Evolutionary conservation across 805 yeast genomes (phyloP).

Genomic region (Candida wancherniae): DNA sequence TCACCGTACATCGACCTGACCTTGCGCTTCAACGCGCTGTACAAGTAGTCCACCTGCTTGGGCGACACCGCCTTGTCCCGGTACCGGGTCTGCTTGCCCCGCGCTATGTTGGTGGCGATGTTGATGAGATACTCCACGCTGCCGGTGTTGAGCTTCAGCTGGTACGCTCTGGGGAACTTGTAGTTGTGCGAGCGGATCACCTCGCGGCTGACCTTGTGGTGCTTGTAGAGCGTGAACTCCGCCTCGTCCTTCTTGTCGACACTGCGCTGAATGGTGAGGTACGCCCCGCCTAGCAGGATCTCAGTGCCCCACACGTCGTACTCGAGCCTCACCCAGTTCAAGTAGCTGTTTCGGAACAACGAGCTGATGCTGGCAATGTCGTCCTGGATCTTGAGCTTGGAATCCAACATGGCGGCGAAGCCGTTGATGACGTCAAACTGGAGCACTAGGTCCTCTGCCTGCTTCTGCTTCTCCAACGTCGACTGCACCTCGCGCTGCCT

Average conservation of each 20-base stretch:
- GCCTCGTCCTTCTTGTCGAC: constrained; percentile 1
- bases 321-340: constrained; percentile 30
- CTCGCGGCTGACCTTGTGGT: constrained; percentile 11
- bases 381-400: constrained; percentile 7
- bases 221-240: constrained; percentile 4
- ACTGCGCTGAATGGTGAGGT: constrained; percentile 8
- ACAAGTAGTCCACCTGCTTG: constrained; percentile 12
- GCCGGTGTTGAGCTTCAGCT: constrained; percentile 4
- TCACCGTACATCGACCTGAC: constrained; percentile 5
- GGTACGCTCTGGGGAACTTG: constrained; percentile 16
- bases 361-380: constrained; percentile 10
- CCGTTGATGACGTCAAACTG: constrained; percentile 37
- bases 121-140: constrained; percentile 8
- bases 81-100: background rate
- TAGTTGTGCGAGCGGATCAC: constrained; percentile 18
- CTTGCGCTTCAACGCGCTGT: constrained; percentile 1
- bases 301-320: constrained; percentile 30
- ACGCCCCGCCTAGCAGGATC: constrained; percentile 3
- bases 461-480: constrained; percentile 8
- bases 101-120: constrained; percentile 1
- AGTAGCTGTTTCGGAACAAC: constrained; percentile 11
- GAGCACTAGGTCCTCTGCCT: constrained; percentile 17
- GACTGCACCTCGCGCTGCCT: constrained; percentile 10
- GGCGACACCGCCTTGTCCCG: constrained; percentile 1
- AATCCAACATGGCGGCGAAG: constrained; percentile 21